Base-by-base conservation (phyloP, 164 flowering plant genomes). In the Malania oleifera region DNA sequence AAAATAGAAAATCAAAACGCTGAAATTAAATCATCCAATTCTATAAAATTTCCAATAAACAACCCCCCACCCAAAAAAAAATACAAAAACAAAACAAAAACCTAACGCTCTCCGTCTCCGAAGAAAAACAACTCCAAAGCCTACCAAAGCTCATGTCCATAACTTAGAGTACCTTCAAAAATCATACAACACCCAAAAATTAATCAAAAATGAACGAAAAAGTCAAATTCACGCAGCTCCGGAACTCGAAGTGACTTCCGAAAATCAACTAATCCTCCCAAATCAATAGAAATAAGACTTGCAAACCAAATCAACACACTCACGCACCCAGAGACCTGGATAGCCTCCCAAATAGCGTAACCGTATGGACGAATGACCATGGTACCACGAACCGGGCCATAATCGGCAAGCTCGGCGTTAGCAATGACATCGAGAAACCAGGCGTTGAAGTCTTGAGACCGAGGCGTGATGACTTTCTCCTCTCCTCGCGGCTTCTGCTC, bases 351-450 rank as follows among this genome's bases (percentile, higher is more conserved):
- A 63, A 93, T 89, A 43, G 98, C 96, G 47, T 93, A 93, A 26
- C 95, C 97, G 47, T 93, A 93, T 26, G 98, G 98, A 6, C 97
- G 87, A 60, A 93, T 93, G 48, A 87, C 97, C 98, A 89, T 89
- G 47, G 98, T 92, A 1, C 98, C 98, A 0, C 98, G 85, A 54
- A 92, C 96, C 3, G 96, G 98, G 46, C 98, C 98, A 38, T 92
- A 87, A 74, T 92, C 98, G 8, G 96, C 90, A 39, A 92, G 87
- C 76, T 93, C 96, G 0, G 97, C 95, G 13, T 70, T 61, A 19
- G 87, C 80, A 35, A 93, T 89, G 47, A 93, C 69, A 49, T 93
- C 98, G 39, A 83, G 78, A 69, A 87, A 92, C 96, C 96, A 92
- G 31, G 85, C 92, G 50, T 76, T 92, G 83, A 89, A 92, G 67